Percentiles rank a stretch among this genome's conserved stretches.
Evolutionary conservation across 176 grass and related monocot genomes (phyloP).

Genomic region (Dendrocalamus sinicus): DNA sequence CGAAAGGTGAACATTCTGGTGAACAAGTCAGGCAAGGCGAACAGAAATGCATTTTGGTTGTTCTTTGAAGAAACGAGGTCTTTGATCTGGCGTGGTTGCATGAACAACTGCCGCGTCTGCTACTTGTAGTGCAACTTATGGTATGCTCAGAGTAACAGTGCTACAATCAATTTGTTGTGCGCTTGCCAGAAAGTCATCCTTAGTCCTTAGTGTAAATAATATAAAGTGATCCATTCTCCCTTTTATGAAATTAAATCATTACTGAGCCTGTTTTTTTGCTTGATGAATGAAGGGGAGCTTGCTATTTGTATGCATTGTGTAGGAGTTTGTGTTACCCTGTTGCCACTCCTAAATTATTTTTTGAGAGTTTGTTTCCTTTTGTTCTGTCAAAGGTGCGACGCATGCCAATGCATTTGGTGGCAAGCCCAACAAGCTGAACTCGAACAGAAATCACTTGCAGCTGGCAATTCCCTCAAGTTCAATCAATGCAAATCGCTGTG

Average conservation of each 20-base stretch:
- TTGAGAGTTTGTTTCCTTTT: neutral
- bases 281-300: neutral
- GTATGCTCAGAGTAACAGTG: neutral
- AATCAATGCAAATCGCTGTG: neutral
- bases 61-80: neutral
- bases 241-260: neutral
- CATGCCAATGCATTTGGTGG: slow-evolving; percentile 35
- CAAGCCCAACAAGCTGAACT: slow-evolving; percentile 38
- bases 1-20: neutral
- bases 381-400: slow-evolving; percentile 32
- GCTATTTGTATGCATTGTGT: neutral
- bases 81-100: neutral
- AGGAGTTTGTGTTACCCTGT: neutral
- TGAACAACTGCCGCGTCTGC: neutral
- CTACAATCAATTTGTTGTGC: neutral
- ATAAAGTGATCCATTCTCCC: neutral
- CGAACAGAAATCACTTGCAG: slow-evolving; percentile 10
- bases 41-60: neutral
- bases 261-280: neutral
- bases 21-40: neutral
- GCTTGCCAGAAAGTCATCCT: neutral
- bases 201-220: neutral
- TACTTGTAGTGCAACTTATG: neutral
- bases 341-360: neutral
- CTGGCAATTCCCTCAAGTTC: slow-evolving; percentile 32